Conservation (phyloP, 1,284 basidiomycete species). For the Papiliotrema flavescens region DNA sequence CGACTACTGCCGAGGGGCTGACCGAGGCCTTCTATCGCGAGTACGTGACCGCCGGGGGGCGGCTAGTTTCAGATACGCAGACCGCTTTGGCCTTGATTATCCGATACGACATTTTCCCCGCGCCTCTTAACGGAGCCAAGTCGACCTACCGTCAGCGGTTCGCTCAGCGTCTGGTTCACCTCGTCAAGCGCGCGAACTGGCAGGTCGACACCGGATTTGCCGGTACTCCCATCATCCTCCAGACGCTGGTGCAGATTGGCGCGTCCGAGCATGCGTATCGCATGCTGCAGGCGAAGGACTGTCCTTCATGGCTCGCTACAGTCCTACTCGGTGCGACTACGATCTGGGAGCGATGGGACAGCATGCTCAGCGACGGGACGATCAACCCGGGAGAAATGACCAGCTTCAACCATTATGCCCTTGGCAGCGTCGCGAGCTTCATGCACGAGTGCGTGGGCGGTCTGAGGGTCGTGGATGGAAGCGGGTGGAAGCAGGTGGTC, state of each 20-base stretch:
- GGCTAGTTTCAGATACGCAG: conserved; percentile 34
- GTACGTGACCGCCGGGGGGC: conserved; percentile 28
- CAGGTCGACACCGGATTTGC: conserved; percentile 40
- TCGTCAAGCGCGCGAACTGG: conserved; percentile 24
- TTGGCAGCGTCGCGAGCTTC: conserved; percentile 39
- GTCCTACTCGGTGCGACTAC: conserved; percentile 45
- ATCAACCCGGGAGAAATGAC: conserved; percentile 48
- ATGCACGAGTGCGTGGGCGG: conserved; percentile 38
- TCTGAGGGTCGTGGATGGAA: conserved; percentile 17
- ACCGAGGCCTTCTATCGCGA: conserved; percentile 21
- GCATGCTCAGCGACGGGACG: conserved; percentile 29
- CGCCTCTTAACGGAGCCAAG: not conserved
- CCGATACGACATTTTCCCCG: conserved; percentile 24
- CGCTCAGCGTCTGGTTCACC: conserved; percentile 19
- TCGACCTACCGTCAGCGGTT: conserved; percentile 7
- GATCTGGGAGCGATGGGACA: conserved; percentile 43
- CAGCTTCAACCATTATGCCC: conserved; percentile 45
- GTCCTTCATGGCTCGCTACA: conserved; percentile 38
- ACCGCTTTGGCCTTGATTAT: conserved; percentile 28
- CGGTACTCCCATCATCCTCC: conserved; percentile 37
- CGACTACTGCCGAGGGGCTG: conserved; percentile 14
- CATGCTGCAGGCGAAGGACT: conserved; percentile 42
- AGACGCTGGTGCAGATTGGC: conserved; percentile 23
- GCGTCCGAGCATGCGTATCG: conserved; percentile 34
- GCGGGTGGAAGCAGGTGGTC: conserved; percentile 28